phyloP scores from a whole-genome alignment of 371 early-diverging fungal genomes.

The Thermomucor indicae-seudaticae region DNA sequence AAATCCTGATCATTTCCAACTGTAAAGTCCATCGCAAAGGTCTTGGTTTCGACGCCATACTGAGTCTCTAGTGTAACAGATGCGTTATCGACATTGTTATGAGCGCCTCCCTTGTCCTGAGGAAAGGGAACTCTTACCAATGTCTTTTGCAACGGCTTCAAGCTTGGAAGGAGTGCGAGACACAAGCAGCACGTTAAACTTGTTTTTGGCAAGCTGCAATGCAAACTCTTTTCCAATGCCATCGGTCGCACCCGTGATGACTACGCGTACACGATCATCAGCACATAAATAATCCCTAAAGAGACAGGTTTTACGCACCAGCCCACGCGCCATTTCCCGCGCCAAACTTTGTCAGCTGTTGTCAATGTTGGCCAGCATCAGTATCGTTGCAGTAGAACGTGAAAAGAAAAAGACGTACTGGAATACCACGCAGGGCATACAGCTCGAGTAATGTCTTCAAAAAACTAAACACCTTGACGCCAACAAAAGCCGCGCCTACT shows the following conservation, averaged over 20 bases:
- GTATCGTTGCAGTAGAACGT: too few relatives aligned
- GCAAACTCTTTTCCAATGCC: slow-evolving; percentile 97
- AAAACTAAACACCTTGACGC: slow-evolving; percentile 42
- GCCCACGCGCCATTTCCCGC: slow-evolving; percentile 86
- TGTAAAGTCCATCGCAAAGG: slow-evolving; percentile 82
- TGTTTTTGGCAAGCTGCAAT: slow-evolving; percentile 78
- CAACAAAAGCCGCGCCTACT: slow-evolving; percentile 46
- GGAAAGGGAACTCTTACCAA: slow-evolving; percentile 56
- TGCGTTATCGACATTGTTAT: too few relatives aligned
- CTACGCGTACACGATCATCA: slow-evolving; percentile 22
- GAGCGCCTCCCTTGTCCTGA: too few relatives aligned
- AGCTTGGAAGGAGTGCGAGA: slow-evolving; percentile 88
- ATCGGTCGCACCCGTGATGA: slow-evolving; percentile 97
- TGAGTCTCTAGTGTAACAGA: slow-evolving; percentile 19
- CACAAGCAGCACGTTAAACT: slow-evolving; percentile 87
- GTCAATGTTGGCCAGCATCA: too few relatives aligned
- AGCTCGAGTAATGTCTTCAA: slow-evolving; percentile 51
- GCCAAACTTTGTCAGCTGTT: slow-evolving; percentile 74
- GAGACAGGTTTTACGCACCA: slow-evolving; percentile 36
- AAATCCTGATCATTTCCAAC: slow-evolving; percentile 64
- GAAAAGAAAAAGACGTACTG: too few relatives aligned
- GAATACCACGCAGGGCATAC: slow-evolving; percentile 56
- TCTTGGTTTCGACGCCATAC: slow-evolving; percentile 68
- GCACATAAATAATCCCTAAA: background rate
- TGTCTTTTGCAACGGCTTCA: slow-evolving; percentile 68